Evolutionary conservation across 208 protist genomes (phyloP).

Genomic region (Trichomonas vaginalis): DNA sequence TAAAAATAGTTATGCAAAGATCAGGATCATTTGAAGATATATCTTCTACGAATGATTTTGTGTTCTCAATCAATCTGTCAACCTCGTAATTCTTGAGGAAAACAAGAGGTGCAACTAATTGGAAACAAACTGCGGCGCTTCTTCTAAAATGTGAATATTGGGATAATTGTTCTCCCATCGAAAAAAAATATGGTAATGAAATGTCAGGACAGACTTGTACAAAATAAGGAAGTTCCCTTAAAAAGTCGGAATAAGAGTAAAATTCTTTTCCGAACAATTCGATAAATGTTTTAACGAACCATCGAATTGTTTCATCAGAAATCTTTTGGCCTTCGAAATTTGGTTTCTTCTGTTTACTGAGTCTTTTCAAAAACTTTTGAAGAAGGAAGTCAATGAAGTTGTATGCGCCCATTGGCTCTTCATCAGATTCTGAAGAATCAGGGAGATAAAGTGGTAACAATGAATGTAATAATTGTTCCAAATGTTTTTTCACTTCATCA

Average conservation of each 20-base stretch:
- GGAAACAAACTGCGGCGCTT: neutral
- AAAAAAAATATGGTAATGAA: neutral
- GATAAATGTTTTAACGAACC: neutral
- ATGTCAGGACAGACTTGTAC: neutral
- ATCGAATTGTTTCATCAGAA: too few species aligned
- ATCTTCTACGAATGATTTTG: neutral
- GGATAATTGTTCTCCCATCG: neutral
- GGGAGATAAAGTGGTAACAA: neutral
- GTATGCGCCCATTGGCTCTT: too few species aligned
- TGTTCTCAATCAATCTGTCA: neutral
- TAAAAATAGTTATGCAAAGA: neutral
- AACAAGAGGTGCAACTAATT: neutral
- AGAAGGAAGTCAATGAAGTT: neutral
- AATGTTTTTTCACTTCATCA: neutral
- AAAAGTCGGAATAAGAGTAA: neutral
- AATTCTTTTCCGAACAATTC: neutral
- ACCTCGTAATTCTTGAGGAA: neutral
- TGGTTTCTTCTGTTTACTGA: too few species aligned
- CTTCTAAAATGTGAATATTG: neutral
- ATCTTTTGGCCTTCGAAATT: too few species aligned
- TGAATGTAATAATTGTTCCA: neutral
- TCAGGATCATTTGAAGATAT: neutral
- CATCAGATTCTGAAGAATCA: neutral
- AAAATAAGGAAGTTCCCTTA: neutral
- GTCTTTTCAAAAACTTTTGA: neutral